phyloP scores from a whole-genome alignment of 2,329 filamentous ascomycete species.

The Akanthomyces dipterigenus region DNA sequence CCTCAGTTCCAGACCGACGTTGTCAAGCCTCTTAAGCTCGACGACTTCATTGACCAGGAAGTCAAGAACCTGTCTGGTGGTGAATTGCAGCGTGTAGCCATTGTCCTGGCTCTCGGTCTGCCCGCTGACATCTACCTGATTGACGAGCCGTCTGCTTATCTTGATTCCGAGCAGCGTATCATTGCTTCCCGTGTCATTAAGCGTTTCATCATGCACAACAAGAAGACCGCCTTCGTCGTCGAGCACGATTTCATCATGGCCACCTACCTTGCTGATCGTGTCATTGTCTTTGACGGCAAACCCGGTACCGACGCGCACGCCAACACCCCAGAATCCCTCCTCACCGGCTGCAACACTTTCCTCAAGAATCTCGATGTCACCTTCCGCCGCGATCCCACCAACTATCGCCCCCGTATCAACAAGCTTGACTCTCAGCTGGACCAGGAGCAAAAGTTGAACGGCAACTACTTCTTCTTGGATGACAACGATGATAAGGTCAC shows the following conservation, averaged over 20 bases:
- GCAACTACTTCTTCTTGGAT: conserved; percentile 98
- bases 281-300: conserved; percentile 96
- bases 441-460: conserved; percentile 89
- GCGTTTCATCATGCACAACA: conserved; percentile 99
- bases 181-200: conserved; percentile 97
- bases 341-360: conserved; percentile 95
- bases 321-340: conserved; percentile 82
- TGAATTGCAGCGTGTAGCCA: conserved; percentile 98
- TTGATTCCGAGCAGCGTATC: conserved; percentile 98
- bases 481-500: conserved; percentile 50
- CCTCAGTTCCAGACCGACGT: conserved; percentile 99
- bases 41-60: conserved; percentile 99
- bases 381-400: conserved; percentile 95
- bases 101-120: conserved; percentile 90
- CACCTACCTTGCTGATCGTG: conserved; percentile 72
- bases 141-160: conserved; percentile 93
- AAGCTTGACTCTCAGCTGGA: conserved; percentile 93
- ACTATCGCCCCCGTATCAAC: conserved; percentile 96
- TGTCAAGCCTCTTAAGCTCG: conserved; percentile 97
- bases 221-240: conserved; percentile 98
- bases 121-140: conserved; percentile 98
- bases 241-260: conserved; percentile 99
- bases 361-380: conserved; percentile 95
- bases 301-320: conserved; percentile 84
- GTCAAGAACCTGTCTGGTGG: conserved; percentile 98